These are phyloP conservation scores for Pseudodiploospora longispora DNA, from an alignment of 2,329 filamentous ascomycete genomes.

Conservation along the genomic window DNA sequence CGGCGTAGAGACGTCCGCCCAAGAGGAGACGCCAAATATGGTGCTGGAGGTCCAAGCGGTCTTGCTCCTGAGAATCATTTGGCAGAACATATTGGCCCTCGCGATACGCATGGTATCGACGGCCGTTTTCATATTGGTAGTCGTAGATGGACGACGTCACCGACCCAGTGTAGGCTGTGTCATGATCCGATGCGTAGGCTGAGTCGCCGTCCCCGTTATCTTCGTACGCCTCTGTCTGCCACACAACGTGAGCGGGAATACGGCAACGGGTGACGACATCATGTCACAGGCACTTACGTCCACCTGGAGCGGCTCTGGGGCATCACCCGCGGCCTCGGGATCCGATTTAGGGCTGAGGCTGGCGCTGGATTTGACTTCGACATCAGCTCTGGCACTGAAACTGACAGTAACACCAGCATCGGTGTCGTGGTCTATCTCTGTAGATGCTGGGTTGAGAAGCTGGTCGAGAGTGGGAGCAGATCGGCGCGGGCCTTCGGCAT, in stretches of 20 bases:
- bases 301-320: slow-evolving; percentile 16
- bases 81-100: slow-evolving; percentile 36
- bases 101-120: slow-evolving; percentile 39
- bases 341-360: slow-evolving; percentile 11
- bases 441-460: too few species aligned
- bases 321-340: slow-evolving; percentile 6
- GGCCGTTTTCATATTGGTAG: slow-evolving; percentile 39
- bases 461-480: too few species aligned
- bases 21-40: slow-evolving; percentile 42
- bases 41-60: slow-evolving; percentile 47
- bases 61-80: slow-evolving; percentile 46
- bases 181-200: slow-evolving; percentile 25
- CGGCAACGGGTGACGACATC: background rate
- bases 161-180: slow-evolving; percentile 22
- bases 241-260: background rate
- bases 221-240: slow-evolving; percentile 9
- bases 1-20: slow-evolving; percentile 34
- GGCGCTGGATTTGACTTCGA: background rate
- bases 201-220: slow-evolving; percentile 23
- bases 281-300: slow-evolving; percentile 12
- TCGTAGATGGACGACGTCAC: slow-evolving; percentile 35
- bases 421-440: too few species aligned
- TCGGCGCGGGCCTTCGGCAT: too few species aligned
- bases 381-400: background rate
- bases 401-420: too few species aligned